Percentiles rank a stretch among this genome's conserved stretches.
These are phyloP conservation scores for Phytopythium boreale DNA, from an alignment of 352 stramenopile genomes.

Conservation along the genomic window DNA sequence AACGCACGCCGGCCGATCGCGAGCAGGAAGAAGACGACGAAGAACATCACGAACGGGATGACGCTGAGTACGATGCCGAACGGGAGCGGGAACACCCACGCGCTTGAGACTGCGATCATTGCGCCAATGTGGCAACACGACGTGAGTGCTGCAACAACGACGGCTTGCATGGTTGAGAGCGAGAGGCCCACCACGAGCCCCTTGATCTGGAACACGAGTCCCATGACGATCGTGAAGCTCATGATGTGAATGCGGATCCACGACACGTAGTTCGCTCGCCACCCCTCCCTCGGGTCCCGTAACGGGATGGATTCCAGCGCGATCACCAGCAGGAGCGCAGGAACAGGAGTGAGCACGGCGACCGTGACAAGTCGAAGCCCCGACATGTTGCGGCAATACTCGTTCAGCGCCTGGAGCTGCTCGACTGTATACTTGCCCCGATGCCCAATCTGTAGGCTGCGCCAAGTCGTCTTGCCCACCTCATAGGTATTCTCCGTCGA, in stretches of 20 bases:
- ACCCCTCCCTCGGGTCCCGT: neutral
- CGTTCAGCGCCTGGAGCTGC: neutral
- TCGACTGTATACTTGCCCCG: neutral
- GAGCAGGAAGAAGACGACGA: neutral
- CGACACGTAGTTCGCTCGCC: neutral
- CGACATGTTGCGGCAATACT: constrained; percentile 8
- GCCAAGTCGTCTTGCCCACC: neutral
- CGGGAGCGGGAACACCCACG: neutral
- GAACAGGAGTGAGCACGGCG: constrained; percentile 6
- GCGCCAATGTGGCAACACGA: neutral
- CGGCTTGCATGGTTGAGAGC: neutral
- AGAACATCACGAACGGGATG: constrained; percentile 1
- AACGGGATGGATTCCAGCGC: constrained; percentile 1
- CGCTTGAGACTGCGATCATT: neutral
- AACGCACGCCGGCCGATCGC: neutral
- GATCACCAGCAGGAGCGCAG: neutral
- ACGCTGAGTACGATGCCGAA: neutral
- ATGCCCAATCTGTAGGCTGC: neutral
- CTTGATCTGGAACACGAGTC: constrained; percentile 1
- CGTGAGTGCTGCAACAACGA: neutral
- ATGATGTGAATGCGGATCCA: neutral
- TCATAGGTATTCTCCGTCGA: neutral
- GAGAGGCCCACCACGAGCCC: neutral
- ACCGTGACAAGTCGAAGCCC: constrained; percentile 14
- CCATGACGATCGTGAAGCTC: neutral